These are phyloP conservation scores for Termitomyces bulborhizus DNA, from an alignment of 768 basidiomycete species.

Conservation along the genomic window DNA sequence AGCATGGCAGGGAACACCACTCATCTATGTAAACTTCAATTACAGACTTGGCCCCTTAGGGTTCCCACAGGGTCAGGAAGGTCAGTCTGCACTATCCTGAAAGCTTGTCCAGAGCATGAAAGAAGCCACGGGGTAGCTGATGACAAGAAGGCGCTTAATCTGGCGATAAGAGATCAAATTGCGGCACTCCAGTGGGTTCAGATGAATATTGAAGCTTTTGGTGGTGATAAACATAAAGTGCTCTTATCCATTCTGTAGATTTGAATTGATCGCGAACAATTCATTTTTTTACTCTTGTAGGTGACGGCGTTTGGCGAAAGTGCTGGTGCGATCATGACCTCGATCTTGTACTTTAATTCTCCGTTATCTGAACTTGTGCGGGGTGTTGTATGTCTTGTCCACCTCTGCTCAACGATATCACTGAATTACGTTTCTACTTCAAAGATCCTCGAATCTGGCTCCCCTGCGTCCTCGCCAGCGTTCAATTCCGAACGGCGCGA, in stretches of 20 bases:
- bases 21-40: conserved; percentile 44
- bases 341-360: not conserved
- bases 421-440: not conserved
- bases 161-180: conserved; percentile 34
- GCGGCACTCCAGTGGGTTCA: conserved; percentile 44
- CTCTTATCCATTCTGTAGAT: too few species aligned
- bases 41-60: conserved; percentile 48
- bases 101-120: conserved; percentile 15
- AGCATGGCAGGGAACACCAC: conserved; percentile 25
- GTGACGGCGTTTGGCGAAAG: conserved; percentile 27
- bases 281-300: conserved; percentile 34
- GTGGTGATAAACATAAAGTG: conserved; percentile 46
- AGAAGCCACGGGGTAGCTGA: conserved; percentile 17
- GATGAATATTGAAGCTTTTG: conserved; percentile 45
- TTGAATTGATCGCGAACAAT: not conserved
- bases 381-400: conserved; percentile 21
- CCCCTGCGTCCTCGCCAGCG: conserved; percentile 23
- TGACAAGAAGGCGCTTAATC: conserved; percentile 26
- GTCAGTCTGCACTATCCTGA: conserved; percentile 5
- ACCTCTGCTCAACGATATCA: not conserved
- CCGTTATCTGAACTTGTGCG: conserved; percentile 12
- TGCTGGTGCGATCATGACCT: not conserved
- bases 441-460: conserved; percentile 41
- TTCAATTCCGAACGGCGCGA: conserved; percentile 22
- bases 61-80: conserved; percentile 33